These are phyloP conservation scores for Heterobasidion occidentale DNA, from an alignment of 1,284 basidiomycete species.

Conservation along the genomic window DNA sequence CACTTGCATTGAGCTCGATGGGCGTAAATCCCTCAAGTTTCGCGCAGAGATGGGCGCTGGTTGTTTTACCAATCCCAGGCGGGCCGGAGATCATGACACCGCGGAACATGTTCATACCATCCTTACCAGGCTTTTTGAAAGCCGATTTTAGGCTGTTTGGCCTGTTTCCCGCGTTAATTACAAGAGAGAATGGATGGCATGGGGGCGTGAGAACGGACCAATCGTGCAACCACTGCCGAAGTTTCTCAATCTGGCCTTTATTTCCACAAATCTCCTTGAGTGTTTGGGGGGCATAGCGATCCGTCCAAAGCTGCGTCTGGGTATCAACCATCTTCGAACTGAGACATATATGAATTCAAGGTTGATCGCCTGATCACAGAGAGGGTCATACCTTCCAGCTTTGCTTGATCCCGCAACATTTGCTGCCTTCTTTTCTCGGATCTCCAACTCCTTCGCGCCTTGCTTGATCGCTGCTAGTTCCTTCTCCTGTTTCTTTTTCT, in stretches of 20 bases:
- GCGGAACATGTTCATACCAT: constrained; percentile 80
- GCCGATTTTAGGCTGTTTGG: constrained; percentile 58
- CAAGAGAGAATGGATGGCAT: neutral
- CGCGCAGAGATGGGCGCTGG: constrained; percentile 89
- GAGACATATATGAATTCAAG: neutral
- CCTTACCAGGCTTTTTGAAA: constrained; percentile 95
- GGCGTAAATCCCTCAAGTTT: constrained; percentile 85
- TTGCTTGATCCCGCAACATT: constrained; percentile 17
- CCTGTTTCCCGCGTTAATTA: constrained; percentile 35
- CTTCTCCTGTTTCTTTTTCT: constrained; percentile 75
- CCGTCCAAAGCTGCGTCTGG: constrained; percentile 84
- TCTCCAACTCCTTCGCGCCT: constrained; percentile 73
- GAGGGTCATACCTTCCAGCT: constrained; percentile 15
- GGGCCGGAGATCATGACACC: constrained; percentile 89
- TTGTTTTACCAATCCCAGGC: constrained; percentile 97
- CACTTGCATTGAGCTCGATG: constrained; percentile 95
- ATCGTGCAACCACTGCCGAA: constrained; percentile 73
- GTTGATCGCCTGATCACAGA: neutral
- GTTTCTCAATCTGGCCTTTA: constrained; percentile 84
- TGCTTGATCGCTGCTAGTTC: constrained; percentile 71
- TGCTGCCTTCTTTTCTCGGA: constrained; percentile 46
- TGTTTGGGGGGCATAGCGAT: constrained; percentile 84
- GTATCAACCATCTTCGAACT: constrained; percentile 30
- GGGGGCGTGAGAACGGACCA: constrained; percentile 54
- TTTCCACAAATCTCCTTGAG: constrained; percentile 95